Conservation (phyloP, 768 basidiomycete genomes). For the Naganishia vaughanmartiniae region DNA sequence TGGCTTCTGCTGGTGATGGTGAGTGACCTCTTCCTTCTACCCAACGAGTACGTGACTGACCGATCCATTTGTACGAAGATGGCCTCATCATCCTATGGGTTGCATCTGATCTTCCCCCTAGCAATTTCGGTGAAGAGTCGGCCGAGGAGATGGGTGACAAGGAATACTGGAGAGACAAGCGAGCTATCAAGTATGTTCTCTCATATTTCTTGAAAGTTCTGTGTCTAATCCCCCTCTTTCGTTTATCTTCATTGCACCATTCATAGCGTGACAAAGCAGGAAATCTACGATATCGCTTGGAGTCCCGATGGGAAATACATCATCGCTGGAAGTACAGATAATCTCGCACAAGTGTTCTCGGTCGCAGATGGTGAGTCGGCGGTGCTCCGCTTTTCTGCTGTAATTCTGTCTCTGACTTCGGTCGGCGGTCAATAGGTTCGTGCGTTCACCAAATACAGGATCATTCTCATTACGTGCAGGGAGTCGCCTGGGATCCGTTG, state of each 20-base stretch:
- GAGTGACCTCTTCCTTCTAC: conserved; percentile 41
- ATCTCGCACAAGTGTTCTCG: conserved; percentile 80
- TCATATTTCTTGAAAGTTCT: not conserved
- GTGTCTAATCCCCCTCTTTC: not conserved
- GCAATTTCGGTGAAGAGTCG: conserved; percentile 78
- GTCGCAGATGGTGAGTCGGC: conserved; percentile 65
- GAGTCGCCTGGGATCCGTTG: conserved; percentile 97
- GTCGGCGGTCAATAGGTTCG: conserved; percentile 60
- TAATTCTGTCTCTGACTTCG: not conserved
- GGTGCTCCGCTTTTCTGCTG: not conserved
- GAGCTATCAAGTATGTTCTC: conserved; percentile 69
- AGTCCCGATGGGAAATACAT: conserved; percentile 91
- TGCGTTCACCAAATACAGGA: conserved; percentile 87
- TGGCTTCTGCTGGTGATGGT: conserved; percentile 98
- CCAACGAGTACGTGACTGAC: not conserved
- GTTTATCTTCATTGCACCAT: not conserved
- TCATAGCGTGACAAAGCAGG: conserved; percentile 80
- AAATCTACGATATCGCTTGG: conserved; percentile 98
- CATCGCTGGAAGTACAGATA: conserved; percentile 95
- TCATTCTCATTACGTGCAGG: conserved; percentile 95
- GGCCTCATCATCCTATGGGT: conserved; percentile 98
- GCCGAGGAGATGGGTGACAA: conserved; percentile 83
- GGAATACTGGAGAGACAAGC: conserved; percentile 86
- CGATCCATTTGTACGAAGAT: conserved; percentile 57
- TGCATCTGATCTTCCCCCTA: conserved; percentile 70